phyloP scores from a whole-genome alignment of 2,329 filamentous ascomycete genomes.

The Phaeosphaeriaceae sp. region DNA sequence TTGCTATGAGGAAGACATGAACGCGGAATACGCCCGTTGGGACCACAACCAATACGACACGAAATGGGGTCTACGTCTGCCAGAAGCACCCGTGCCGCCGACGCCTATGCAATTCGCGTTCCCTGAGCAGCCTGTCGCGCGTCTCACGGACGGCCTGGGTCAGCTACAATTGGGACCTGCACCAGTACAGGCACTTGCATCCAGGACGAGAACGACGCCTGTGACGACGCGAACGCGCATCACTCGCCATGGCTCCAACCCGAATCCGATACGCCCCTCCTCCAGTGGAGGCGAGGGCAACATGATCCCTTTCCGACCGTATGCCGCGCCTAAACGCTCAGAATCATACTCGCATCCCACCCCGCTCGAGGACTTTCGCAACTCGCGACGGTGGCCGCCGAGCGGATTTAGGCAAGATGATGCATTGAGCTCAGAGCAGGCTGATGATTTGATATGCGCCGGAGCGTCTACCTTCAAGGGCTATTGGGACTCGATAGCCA shows the following conservation, averaged over 20 bases:
- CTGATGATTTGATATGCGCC: conserved; percentile 47
- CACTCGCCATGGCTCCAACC: conserved; percentile 46
- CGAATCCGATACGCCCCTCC: conserved; percentile 37
- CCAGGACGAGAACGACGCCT: conserved; percentile 43
- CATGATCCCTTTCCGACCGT: conserved; percentile 33
- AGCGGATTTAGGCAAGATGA: conserved; percentile 44
- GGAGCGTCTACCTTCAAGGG: conserved; percentile 51
- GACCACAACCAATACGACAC: conserved; percentile 40
- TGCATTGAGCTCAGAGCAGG: conserved; percentile 38
- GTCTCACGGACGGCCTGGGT: conserved; percentile 29
- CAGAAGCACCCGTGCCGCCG: conserved; percentile 32
- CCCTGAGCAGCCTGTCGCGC: conserved; percentile 29
- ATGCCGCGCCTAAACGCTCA: conserved; percentile 34
- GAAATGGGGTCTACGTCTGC: conserved; percentile 31
- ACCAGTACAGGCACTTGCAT: conserved; percentile 15
- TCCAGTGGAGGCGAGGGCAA: conserved; percentile 41
- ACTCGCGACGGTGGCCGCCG: conserved; percentile 49
- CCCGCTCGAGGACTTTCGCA: conserved; percentile 47
- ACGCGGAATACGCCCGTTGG: conserved; percentile 44
- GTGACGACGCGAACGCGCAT: conserved; percentile 43
- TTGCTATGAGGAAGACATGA: conserved; percentile 49
- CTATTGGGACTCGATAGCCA: conserved; percentile 45
- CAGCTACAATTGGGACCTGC: conserved; percentile 32
- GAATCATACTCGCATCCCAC: conserved; percentile 47
- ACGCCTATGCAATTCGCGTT: conserved; percentile 35